Percentiles rank a stretch among this genome's conserved stretches.
Conservation (phyloP, 2,329 filamentous ascomycete genomes). For the Nigrospora osmanthi region DNA sequence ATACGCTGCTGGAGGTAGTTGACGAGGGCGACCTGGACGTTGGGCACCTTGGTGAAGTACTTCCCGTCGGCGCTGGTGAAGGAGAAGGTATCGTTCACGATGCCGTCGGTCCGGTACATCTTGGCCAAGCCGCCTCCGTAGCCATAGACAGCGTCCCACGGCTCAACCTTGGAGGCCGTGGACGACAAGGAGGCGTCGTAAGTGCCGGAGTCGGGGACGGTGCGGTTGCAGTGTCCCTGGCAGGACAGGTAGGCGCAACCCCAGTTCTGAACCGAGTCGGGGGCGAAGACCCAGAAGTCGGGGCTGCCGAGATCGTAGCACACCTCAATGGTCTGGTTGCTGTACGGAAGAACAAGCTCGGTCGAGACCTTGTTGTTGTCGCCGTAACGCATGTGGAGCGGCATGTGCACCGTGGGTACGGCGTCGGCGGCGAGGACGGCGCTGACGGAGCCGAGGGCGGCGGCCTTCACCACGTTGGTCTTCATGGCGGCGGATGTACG, state of each 20-base stretch:
- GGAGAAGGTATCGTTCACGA: slow-evolving; percentile 15
- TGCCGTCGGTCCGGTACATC: slow-evolving; percentile 5
- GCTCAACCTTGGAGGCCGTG: background rate
- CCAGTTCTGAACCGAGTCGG: slow-evolving; percentile 4
- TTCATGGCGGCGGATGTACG: background rate
- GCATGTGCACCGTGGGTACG: slow-evolving; percentile 5
- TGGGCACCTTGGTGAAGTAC: slow-evolving; percentile 7
- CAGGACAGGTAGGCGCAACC: background rate
- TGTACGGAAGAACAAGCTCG: slow-evolving; percentile 9
- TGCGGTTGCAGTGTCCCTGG: slow-evolving; percentile 4
- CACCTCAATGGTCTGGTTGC: slow-evolving; percentile 12
- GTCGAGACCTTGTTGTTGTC: slow-evolving; percentile 11
- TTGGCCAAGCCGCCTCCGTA: slow-evolving; percentile 11
- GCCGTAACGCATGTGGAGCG: slow-evolving; percentile 3
- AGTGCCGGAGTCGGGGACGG: background rate
- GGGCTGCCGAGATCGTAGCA: slow-evolving; percentile 15
- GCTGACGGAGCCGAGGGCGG: background rate
- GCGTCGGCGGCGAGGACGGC: background rate
- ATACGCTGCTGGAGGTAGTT: slow-evolving; percentile 13
- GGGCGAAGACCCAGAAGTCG: slow-evolving; percentile 14
- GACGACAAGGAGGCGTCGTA: slow-evolving; percentile 3
- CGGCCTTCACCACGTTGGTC: background rate
- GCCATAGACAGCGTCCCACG: slow-evolving; percentile 2
- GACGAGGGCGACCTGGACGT: slow-evolving; percentile 17
- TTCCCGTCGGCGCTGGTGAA: slow-evolving; percentile 11